A percentile compares a stretch with the other conserved stretches of the same genome.
phyloP scores from a whole-genome alignment of 495 filamentous ascomycete genomes.

The Pyrenopolyporus hunteri region DNA sequence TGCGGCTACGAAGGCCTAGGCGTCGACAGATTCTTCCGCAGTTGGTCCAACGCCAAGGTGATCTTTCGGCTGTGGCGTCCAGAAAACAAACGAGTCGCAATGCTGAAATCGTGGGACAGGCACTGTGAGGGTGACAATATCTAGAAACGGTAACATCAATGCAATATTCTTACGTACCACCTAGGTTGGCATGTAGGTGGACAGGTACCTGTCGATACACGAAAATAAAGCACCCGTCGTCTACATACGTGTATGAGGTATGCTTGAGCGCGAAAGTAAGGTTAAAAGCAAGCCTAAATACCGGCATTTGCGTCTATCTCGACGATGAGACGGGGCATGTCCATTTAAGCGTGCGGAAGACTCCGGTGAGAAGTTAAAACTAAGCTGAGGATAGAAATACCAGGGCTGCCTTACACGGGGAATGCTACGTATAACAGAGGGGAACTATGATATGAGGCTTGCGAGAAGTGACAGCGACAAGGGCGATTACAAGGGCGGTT shows the following conservation, averaged over 20 bases:
- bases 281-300: slow-evolving; percentile 23
- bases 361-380: slow-evolving; percentile 13
- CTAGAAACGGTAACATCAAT: slow-evolving; percentile 13
- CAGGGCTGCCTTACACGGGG: slow-evolving; percentile 13
- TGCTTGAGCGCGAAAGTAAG: slow-evolving; percentile 10
- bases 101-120: slow-evolving; percentile 11
- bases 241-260: not conserved
- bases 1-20: slow-evolving; percentile 6
- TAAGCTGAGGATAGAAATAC: not conserved
- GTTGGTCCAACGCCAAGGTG: slow-evolving; percentile 5
- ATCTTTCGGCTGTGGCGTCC: slow-evolving; percentile 16
- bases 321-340: slow-evolving; percentile 3
- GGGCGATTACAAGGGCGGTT: not conserved
- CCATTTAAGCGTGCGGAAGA: slow-evolving; percentile 10
- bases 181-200: not conserved
- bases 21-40: not conserved
- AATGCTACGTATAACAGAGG: slow-evolving; percentile 10
- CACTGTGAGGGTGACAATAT: slow-evolving; percentile 8
- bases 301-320: slow-evolving; percentile 12
- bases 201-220: not conserved
- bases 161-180: slow-evolving; percentile 10
- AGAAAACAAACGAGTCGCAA: slow-evolving; percentile 5
- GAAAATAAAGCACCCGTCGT: slow-evolving; percentile 1
- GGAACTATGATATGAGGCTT: slow-evolving; percentile 5
- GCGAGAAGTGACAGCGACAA: not conserved